phyloP scores from a whole-genome alignment of 495 filamentous ascomycete species.

The Neurospora sp. region DNA sequence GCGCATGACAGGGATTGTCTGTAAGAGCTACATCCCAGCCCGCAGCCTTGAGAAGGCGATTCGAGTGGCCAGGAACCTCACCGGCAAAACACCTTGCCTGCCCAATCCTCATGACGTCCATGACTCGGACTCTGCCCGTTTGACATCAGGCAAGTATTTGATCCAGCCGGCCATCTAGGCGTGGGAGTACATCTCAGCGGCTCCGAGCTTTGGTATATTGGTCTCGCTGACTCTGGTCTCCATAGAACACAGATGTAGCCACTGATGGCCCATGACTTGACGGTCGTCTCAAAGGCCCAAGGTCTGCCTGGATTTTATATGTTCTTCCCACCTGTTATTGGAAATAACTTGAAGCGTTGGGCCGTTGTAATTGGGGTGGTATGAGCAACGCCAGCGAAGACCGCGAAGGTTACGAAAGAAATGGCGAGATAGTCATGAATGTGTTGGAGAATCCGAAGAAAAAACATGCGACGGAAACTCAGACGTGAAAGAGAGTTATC shows the following conservation, averaged over 20 bases:
- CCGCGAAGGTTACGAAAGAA: background rate
- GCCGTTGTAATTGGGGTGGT: background rate
- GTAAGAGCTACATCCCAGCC: background rate
- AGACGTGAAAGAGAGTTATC: background rate
- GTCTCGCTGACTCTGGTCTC: background rate
- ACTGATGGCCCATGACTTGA: background rate
- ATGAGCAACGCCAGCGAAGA: background rate
- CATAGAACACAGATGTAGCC: background rate
- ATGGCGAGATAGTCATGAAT: background rate
- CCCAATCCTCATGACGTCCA: background rate
- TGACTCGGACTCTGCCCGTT: background rate
- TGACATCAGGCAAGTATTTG: background rate
- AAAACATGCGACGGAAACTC: background rate
- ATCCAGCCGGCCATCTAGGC: background rate
- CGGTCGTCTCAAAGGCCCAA: background rate
- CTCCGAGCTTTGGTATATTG: no score
- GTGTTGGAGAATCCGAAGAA: background rate
- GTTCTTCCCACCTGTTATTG: background rate
- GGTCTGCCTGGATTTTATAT: background rate
- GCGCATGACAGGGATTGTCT: background rate
- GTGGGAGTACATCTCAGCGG: background rate
- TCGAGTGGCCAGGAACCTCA: background rate
- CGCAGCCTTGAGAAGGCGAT: background rate
- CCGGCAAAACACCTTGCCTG: background rate
- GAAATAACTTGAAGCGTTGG: background rate